Percentiles rank a stretch among this genome's conserved stretches.
Evolutionary conservation across 2,329 filamentous ascomycete species (phyloP).

Genomic region (Sporothrix curviconia): DNA sequence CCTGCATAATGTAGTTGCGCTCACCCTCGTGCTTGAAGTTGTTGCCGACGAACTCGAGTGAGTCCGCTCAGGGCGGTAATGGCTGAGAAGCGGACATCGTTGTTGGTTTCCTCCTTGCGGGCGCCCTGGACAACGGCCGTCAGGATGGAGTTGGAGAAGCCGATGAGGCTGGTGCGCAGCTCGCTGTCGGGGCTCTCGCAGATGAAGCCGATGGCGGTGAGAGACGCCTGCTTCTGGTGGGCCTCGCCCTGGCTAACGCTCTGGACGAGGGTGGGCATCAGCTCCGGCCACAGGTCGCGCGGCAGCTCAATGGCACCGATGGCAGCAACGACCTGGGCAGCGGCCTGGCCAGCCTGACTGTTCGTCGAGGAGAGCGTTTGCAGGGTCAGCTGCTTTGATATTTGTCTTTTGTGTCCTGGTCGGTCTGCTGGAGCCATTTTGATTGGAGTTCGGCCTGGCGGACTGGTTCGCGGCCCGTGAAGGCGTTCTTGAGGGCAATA

Average conservation of each 20-base stretch:
- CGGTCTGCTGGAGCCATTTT: constrained; percentile 84
- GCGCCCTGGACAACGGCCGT: constrained; percentile 97
- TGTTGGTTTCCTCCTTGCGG: constrained; percentile 88
- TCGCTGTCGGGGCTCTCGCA: constrained; percentile 92
- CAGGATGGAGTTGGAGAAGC: constrained; percentile 94
- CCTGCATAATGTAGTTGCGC: constrained; percentile 99
- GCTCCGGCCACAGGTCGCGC: constrained; percentile 83
- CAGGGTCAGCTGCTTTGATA: constrained; percentile 85
- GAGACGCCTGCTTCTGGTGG: constrained; percentile 86
- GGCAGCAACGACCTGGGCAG: constrained; percentile 90
- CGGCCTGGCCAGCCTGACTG: constrained; percentile 75
- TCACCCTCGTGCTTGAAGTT: constrained; percentile 99
- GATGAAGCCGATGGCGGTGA: constrained; percentile 96
- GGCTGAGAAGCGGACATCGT: constrained; percentile 84
- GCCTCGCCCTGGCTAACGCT: constrained; percentile 83
- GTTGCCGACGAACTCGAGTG: constrained; percentile 92
- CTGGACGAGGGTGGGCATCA: constrained; percentile 83
- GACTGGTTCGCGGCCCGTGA: constrained; percentile 83
- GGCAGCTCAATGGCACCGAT: constrained; percentile 94
- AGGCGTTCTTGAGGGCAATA: constrained; percentile 96
- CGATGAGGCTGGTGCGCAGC: constrained; percentile 69
- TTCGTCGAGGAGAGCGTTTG: constrained; percentile 77
- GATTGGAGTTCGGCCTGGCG: constrained; percentile 84
- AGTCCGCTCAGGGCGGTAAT: constrained; percentile 92
- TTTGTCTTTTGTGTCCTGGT: constrained; percentile 73